Percentiles rank a stretch among this genome's conserved stretches.
These are phyloP conservation scores for Cyclotella cryptica DNA, from an alignment of 108 stramenopile genomes.

Conservation along the genomic window DNA sequence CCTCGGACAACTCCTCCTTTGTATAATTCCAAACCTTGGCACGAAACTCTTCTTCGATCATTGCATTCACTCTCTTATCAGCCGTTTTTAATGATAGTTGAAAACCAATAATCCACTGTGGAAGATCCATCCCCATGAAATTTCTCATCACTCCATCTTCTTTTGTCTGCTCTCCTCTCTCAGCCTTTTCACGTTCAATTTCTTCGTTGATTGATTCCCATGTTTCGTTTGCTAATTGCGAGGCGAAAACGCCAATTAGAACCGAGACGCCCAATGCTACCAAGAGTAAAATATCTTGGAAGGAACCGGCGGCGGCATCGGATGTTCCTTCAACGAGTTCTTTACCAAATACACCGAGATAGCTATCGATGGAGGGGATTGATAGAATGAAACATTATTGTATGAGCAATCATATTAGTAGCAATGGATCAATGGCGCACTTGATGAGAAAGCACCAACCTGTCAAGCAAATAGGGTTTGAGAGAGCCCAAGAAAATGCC, in stretches of 20 bases:
- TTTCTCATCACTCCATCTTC: conserved; percentile 65
- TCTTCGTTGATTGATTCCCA: conserved; percentile 83
- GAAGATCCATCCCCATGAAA: conserved; percentile 66
- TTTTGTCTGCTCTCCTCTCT: conserved; percentile 44
- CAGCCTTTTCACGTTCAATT: conserved; percentile 67
- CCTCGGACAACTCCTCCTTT: conserved; percentile 37
- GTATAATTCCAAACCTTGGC: conserved; percentile 85
- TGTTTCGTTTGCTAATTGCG: conserved; percentile 84
- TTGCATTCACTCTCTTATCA: conserved; percentile 57
- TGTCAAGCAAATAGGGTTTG: conserved; percentile 93
- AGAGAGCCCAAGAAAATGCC: conserved; percentile 92
- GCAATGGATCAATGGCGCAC: too few relatives aligned
- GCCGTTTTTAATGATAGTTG: conserved; percentile 69
- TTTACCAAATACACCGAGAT: conserved; percentile 89
- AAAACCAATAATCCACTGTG: conserved; percentile 73
- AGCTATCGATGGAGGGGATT: conserved; percentile 11
- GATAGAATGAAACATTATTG: background rate
- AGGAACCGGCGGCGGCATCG: conserved; percentile 34
- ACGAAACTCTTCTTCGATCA: conserved; percentile 68
- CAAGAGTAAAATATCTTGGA: conserved; percentile 75
- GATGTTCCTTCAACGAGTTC: conserved; percentile 74
- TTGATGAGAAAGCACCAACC: conserved; percentile 8
- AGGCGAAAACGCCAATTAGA: conserved; percentile 87
- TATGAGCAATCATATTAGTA: background rate
- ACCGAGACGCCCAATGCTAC: conserved; percentile 79